Conservation (phyloP, 345 rosid species). For the Aurinia saxatilis region DNA sequence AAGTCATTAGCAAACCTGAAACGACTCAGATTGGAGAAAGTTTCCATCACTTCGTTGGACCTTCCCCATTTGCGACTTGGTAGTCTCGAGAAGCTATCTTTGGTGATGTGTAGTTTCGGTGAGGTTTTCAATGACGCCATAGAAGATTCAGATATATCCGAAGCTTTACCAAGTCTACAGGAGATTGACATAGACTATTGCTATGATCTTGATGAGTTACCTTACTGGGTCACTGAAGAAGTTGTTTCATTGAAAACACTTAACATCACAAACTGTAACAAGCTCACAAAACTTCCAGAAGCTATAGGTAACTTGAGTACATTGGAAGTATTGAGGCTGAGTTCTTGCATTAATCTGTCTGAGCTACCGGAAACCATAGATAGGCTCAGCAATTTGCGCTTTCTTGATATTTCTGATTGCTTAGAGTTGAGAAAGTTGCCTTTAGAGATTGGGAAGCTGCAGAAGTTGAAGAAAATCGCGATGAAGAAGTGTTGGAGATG, state of each 20-base stretch:
- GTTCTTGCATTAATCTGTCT: slow-evolving; percentile 38
- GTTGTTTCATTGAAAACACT: slow-evolving; percentile 35
- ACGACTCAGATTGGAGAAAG: slow-evolving; percentile 49
- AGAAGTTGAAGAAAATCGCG: slow-evolving; percentile 30
- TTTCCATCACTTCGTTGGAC: slow-evolving; percentile 22
- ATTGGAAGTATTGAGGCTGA: slow-evolving; percentile 35
- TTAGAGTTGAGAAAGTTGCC: slow-evolving; percentile 35
- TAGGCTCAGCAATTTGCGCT: slow-evolving; percentile 25
- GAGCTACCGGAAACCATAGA: slow-evolving; percentile 37
- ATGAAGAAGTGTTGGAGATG: slow-evolving; percentile 44
- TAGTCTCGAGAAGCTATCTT: slow-evolving; percentile 38
- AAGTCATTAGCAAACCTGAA: slow-evolving; percentile 34
- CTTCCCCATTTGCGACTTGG: background rate
- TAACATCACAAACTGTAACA: slow-evolving; percentile 52
- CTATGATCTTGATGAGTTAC: slow-evolving; percentile 36
- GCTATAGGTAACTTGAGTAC: slow-evolving; percentile 33
- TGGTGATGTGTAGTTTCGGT: slow-evolving; percentile 39
- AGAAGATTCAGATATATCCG: background rate
- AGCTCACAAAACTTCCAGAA: slow-evolving; percentile 34
- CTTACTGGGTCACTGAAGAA: slow-evolving; percentile 30
- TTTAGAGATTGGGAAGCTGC: slow-evolving; percentile 31
- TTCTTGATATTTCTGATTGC: slow-evolving; percentile 50
- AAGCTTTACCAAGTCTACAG: slow-evolving; percentile 31
- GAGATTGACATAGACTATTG: slow-evolving; percentile 50
- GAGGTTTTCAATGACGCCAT: slow-evolving; percentile 13